Evolutionary conservation across 495 filamentous ascomycete species (phyloP).

Genomic region (Sphaerosporella brunnea): DNA sequence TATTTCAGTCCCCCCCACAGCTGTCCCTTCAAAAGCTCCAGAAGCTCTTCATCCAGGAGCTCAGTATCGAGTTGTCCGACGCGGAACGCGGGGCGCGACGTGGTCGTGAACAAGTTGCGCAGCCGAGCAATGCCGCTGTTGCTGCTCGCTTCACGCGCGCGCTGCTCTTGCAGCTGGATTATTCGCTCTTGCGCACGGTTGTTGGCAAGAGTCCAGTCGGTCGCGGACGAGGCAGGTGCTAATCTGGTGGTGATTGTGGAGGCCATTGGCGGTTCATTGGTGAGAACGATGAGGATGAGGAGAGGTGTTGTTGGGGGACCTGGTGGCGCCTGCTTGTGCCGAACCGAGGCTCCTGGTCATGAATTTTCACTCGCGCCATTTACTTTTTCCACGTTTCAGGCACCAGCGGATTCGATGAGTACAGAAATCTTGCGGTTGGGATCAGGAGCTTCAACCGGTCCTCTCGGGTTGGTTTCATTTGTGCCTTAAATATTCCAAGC

Average conservation of each 20-base stretch:
- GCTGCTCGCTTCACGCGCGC: slow-evolving; percentile 10
- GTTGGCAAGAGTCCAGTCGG: slow-evolving; percentile 25
- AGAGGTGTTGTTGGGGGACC: no score
- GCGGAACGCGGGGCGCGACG: slow-evolving; percentile 67
- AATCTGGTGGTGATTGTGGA: slow-evolving; percentile 10
- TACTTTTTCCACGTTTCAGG: no score
- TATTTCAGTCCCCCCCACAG: slow-evolving; percentile 81
- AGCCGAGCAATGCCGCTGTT: slow-evolving; percentile 6
- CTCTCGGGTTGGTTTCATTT: no score
- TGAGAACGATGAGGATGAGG: no score
- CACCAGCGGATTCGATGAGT: no score
- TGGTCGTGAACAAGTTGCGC: slow-evolving; percentile 30
- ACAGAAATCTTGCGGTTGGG: no score
- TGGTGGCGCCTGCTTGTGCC: no score
- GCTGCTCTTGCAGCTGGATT: slow-evolving; percentile 12
- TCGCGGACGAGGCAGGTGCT: slow-evolving; percentile 4
- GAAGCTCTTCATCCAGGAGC: slow-evolving; percentile 81
- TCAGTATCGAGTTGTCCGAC: slow-evolving; percentile 96
- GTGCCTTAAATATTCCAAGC: no score
- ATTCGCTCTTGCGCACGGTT: slow-evolving; percentile 22
- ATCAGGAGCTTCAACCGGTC: no score
- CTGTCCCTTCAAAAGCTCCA: slow-evolving; percentile 68
- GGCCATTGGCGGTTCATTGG: slow-evolving; percentile 13
- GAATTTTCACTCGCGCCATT: no score
- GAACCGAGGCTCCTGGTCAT: no score